Conservation (phyloP, 2,329 filamentous ascomycete species). For the Arthrinium phaeospermum region DNA sequence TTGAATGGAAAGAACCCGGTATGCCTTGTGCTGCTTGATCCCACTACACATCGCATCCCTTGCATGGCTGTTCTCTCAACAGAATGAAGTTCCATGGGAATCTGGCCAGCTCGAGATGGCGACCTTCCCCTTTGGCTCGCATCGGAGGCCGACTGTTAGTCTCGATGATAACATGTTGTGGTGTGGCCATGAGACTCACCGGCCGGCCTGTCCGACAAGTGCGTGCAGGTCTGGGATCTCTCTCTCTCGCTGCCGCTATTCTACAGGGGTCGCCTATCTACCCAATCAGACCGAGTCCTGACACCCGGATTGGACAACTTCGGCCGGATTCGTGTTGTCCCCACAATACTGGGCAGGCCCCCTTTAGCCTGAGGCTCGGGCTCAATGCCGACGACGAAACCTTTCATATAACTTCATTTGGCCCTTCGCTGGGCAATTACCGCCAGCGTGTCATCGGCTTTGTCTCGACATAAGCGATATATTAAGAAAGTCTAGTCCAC, state of each 20-base stretch:
- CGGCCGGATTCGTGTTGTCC: neutral
- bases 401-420: constrained; percentile 21
- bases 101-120: neutral
- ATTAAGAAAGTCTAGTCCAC: neutral
- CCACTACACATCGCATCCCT: neutral
- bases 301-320: neutral
- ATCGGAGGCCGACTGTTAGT: neutral
- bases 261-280: neutral
- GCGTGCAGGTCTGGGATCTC: neutral
- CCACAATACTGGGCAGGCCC: neutral
- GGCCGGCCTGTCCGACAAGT: neutral
- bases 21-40: neutral
- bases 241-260: neutral
- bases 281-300: constrained; percentile 1
- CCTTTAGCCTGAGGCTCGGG: constrained; percentile 19
- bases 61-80: too few species aligned
- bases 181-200: neutral
- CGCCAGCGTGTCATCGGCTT: neutral
- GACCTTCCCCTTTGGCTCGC: neutral
- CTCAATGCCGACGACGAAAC: constrained; percentile 13
- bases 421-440: neutral
- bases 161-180: neutral
- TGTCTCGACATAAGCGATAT: neutral
- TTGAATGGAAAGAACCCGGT: neutral
- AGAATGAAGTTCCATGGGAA: too few species aligned